Conservation (phyloP, 2,329 filamentous ascomycete species). For the Colletotrichum sp. region DNA sequence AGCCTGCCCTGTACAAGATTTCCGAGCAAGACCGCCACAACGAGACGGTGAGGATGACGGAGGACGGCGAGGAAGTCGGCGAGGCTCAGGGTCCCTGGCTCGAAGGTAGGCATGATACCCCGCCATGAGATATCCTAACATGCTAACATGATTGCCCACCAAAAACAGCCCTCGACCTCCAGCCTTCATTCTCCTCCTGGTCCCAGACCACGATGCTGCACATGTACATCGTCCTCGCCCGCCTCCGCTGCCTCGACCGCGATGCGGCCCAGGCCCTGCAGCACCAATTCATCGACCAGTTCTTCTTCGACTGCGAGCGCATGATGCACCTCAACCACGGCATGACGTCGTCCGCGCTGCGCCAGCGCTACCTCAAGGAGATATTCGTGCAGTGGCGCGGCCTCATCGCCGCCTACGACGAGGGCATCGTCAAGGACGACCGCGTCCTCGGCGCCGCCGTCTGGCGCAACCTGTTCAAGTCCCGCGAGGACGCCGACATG, state of each 20-base stretch:
- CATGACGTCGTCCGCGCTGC: constrained; percentile 61
- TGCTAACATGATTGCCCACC: not conserved
- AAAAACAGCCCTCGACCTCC: constrained; percentile 72
- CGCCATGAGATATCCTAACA: not conserved
- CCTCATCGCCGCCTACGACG: constrained; percentile 81
- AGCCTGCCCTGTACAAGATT: constrained; percentile 78
- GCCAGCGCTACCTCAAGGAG: constrained; percentile 79
- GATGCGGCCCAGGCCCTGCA: constrained; percentile 78
- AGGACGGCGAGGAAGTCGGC: constrained; percentile 83
- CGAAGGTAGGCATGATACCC: constrained; percentile 60
- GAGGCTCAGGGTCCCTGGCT: constrained; percentile 81
- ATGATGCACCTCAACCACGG: constrained; percentile 83
- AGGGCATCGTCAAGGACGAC: constrained; percentile 78
- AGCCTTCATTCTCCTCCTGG: constrained; percentile 93
- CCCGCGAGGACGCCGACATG: constrained; percentile 54
- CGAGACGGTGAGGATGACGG: constrained; percentile 71
- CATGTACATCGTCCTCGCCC: constrained; percentile 88
- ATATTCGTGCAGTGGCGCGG: constrained; percentile 94
- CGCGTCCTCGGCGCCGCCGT: constrained; percentile 80
- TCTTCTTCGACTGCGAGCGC: constrained; percentile 88
- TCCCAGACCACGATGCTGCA: constrained; percentile 95
- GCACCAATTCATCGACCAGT: constrained; percentile 91
- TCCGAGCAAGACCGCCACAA: constrained; percentile 69
- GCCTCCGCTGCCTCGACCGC: constrained; percentile 78
- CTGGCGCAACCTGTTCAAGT: constrained; percentile 94